Evolutionary conservation across 805 yeast species (phyloP).

Genomic region (Wickerhamomyces queroliae): DNA sequence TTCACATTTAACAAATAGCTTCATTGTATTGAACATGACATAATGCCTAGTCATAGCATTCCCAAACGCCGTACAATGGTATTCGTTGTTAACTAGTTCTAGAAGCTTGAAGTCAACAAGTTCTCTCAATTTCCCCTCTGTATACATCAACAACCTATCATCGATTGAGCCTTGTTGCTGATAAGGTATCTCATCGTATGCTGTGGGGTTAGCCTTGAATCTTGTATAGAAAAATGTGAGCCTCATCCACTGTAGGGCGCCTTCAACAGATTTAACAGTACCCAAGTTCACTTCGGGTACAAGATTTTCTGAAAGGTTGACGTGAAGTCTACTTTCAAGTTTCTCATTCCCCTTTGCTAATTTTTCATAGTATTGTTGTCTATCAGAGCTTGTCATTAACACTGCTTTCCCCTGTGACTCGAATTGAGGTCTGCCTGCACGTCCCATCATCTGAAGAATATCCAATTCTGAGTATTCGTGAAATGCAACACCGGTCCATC

Average conservation of each 20-base stretch:
- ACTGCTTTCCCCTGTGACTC: constrained; percentile 44
- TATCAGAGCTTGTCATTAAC: constrained; percentile 36
- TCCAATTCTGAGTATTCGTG: constrained; percentile 51
- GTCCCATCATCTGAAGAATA: constrained; percentile 56
- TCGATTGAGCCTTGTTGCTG: constrained; percentile 21
- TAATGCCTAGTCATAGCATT: constrained; percentile 44
- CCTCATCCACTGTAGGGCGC: constrained; percentile 40
- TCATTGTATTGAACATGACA: constrained; percentile 38
- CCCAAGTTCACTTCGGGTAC: constrained; percentile 39
- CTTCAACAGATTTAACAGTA: constrained; percentile 29
- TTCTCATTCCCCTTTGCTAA: constrained; percentile 36
- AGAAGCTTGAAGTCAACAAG: constrained; percentile 29
- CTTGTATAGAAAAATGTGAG: constrained; percentile 46
- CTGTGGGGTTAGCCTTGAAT: constrained; percentile 31
- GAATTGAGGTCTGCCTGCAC: constrained; percentile 60
- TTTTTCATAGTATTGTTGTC: constrained; percentile 32
- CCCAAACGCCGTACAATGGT: constrained; percentile 36
- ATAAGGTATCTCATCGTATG: constrained; percentile 30
- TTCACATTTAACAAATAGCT: constrained; percentile 22
- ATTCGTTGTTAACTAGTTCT: constrained; percentile 8
- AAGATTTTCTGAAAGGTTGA: constrained; percentile 33
- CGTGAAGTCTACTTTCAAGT: constrained; percentile 41
- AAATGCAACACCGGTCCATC: constrained; percentile 45
- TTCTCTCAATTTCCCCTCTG: constrained; percentile 26
- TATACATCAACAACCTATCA: constrained; percentile 26